Conservation (phyloP, 2,329 filamentous ascomycete genomes). For the Talaromyces verruculosus region DNA sequence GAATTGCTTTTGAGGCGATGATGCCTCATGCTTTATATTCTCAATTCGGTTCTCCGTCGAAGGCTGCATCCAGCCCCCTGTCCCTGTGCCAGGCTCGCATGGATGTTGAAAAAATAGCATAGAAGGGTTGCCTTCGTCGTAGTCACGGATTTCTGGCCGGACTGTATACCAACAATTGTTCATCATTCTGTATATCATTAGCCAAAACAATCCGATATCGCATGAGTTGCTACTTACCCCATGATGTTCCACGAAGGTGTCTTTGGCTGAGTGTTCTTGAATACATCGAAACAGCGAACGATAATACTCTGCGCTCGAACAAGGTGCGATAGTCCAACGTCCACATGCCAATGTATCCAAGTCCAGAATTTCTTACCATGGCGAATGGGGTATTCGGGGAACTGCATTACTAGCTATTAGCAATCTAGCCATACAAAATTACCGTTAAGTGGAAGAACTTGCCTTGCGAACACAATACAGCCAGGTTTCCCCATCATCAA, state of each 20-base stretch:
- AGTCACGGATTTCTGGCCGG: conserved; percentile 41
- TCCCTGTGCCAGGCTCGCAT: conserved; percentile 44
- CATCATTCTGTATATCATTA: conserved; percentile 47
- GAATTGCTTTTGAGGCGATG: conserved; percentile 52
- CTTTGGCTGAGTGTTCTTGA: conserved; percentile 54
- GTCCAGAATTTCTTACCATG: conserved; percentile 58
- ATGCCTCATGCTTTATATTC: conserved; percentile 46
- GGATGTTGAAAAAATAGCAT: conserved; percentile 51
- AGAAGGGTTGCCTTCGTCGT: conserved; percentile 30
- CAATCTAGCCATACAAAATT: background rate
- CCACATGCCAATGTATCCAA: conserved; percentile 55
- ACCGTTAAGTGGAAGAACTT: conserved; percentile 24
- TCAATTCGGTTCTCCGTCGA: conserved; percentile 49
- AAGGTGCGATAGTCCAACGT: conserved; percentile 48
- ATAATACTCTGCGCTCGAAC: conserved; percentile 45
- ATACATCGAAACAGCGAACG: conserved; percentile 52
- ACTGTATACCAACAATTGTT: conserved; percentile 55
- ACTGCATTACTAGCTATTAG: conserved; percentile 28
- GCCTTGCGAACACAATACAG: conserved; percentile 49
- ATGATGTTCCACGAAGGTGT: conserved; percentile 51
- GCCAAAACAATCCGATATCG: conserved; percentile 3
- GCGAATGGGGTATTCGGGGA: conserved; percentile 50
- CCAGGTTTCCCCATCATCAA: conserved; percentile 52
- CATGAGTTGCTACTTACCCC: conserved; percentile 31
- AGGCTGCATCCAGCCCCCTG: conserved; percentile 55